These are phyloP conservation scores for Catharanthus roseus DNA, from an alignment of 257 asterid species.

Conservation along the genomic window DNA sequence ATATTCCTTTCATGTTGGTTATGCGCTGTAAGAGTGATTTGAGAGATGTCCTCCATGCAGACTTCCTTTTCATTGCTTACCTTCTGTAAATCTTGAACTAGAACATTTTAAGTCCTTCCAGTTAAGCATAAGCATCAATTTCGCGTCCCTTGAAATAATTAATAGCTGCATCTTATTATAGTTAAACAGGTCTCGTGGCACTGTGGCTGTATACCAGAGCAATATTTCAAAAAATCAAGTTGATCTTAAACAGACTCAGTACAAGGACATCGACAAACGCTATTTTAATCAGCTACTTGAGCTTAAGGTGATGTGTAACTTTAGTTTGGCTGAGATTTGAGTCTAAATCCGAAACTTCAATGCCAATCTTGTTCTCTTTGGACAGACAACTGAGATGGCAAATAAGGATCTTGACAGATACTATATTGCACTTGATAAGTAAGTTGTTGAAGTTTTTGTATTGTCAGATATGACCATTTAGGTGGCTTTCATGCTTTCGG, in stretches of 20 bases:
- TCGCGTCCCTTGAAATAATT: background rate
- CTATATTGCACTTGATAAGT: constrained; percentile 94
- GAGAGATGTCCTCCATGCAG: background rate
- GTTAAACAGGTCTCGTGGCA: constrained; percentile 74
- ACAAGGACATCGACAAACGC: constrained; percentile 94
- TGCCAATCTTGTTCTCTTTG: constrained; percentile 18
- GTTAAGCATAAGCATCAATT: background rate
- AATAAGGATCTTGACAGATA: constrained; percentile 97
- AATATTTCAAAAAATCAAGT: constrained; percentile 64
- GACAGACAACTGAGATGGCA: constrained; percentile 98
- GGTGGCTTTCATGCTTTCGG: background rate
- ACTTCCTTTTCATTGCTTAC: background rate
- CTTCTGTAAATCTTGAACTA: background rate
- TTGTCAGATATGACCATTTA: background rate
- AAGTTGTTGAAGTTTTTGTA: constrained; percentile 32
- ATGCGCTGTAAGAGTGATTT: background rate
- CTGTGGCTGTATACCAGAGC: constrained; percentile 75
- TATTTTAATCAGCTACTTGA: constrained; percentile 91
- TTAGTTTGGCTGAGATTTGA: constrained; percentile 1
- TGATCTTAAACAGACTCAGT: constrained; percentile 88
- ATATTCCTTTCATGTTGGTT: background rate
- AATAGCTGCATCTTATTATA: constrained; percentile 28
- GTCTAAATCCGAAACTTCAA: constrained; percentile 3
- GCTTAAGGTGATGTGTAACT: constrained; percentile 66
- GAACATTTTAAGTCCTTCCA: background rate